Base-by-base conservation (phyloP, 257 asterid genomes). In the Gentiana straminea region DNA sequence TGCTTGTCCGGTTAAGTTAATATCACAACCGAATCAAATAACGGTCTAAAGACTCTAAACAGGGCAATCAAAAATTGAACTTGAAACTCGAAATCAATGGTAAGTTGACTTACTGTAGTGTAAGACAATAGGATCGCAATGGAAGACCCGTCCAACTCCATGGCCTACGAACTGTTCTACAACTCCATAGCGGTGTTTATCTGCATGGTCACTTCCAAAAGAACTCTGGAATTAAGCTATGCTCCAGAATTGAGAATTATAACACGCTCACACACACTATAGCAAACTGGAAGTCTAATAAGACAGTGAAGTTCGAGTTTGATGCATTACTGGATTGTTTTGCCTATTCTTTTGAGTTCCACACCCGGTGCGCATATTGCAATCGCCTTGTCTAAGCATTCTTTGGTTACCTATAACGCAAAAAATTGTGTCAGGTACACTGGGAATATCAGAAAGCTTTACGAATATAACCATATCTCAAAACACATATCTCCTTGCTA, bases 141-240 rank as follows among this genome's bases (percentile, higher is more conserved):
- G 98, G 75, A 92, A 92, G 70, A 73, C 79, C 33, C 82, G 80
- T 58, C 98, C 98, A 62, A 92, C 94, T 66, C 98, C 98, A 72
- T 92, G 98, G 68, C 98, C 98, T 66, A 92, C 91, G 4, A 88
- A 92, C 58, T 92, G 90, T 73, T 84, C 66, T 52, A 92, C 98
- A 67, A 92, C 95, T 61, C 98, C 98, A 57, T 77, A 83, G 13
- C 64, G 49, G 67, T 81, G 78, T 71, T 81, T 76, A 78, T 83
- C 98, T 76, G 98, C 97, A 81, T 68, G 92, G 61, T 81, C 83
- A 70, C 97, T 92, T 69, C 64, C 76, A 33, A 54, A 58, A 74
- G 68, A 69, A 79, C 9, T 59, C 58, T 62, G 67, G 52, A 49
- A 68, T 37, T 44, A 32, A 49, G 38, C 49, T 54, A 47, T 52